phyloP scores from a whole-genome alignment of 2,329 filamentous ascomycete species.

The Pseudogymnoascus sp. region DNA sequence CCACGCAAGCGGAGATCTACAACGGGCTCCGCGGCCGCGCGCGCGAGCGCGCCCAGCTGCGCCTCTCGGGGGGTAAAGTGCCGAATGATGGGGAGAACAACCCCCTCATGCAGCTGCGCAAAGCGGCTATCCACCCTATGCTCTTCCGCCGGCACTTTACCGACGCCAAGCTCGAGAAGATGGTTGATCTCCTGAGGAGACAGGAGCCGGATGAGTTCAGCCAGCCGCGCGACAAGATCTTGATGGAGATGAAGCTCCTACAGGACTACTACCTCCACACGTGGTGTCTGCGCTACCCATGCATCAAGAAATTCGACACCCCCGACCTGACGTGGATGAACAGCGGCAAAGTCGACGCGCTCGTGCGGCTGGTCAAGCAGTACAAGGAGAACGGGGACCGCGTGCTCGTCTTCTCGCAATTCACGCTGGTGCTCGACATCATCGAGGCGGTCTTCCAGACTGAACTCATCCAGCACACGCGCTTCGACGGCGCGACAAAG shows the following conservation, averaged over 20 bases:
- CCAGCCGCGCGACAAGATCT: slow-evolving; percentile 42
- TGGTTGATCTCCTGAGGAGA: slow-evolving; percentile 67
- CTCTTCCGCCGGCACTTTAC: slow-evolving; percentile 76
- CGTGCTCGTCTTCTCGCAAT: slow-evolving; percentile 86
- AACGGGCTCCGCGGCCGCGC: slow-evolving; percentile 57
- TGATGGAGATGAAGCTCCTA: slow-evolving; percentile 46
- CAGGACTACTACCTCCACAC: slow-evolving; percentile 59
- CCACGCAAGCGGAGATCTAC: slow-evolving; percentile 66
- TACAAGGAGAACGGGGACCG: slow-evolving; percentile 79
- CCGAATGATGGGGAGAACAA: slow-evolving; percentile 52
- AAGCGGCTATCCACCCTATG: slow-evolving; percentile 85
- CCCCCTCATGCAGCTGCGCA: slow-evolving; percentile 81
- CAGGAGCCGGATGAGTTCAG: slow-evolving; percentile 48
- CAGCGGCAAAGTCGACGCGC: slow-evolving; percentile 76
- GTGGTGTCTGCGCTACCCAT: slow-evolving; percentile 52
- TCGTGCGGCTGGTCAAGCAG: slow-evolving; percentile 62
- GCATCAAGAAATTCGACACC: slow-evolving; percentile 47
- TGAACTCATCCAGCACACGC: slow-evolving; percentile 65
- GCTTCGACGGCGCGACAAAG: slow-evolving; percentile 77
- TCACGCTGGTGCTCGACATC: slow-evolving; percentile 85
- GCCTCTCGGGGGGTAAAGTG: slow-evolving; percentile 43
- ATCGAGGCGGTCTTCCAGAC: slow-evolving; percentile 72
- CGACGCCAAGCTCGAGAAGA: slow-evolving; percentile 65
- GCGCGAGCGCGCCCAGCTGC: slow-evolving; percentile 46
- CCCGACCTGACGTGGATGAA: slow-evolving; percentile 46